phyloP scores from a whole-genome alignment of 495 filamentous ascomycete species.

The Aspergillus saccharolyticus region DNA sequence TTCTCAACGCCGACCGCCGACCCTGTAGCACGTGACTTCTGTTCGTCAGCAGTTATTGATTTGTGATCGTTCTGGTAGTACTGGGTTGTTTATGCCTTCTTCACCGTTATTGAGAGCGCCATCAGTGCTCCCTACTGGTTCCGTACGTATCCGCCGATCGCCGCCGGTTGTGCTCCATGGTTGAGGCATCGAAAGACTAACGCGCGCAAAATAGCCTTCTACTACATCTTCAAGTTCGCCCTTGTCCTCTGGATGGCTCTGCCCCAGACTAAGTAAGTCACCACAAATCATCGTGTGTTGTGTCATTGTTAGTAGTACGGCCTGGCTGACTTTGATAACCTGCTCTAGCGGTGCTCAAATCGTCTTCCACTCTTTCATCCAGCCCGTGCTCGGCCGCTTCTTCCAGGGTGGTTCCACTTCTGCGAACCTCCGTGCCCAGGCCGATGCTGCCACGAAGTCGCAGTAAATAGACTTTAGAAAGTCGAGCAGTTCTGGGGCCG shows the following conservation, averaged over 20 bases:
- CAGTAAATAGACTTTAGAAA: conserved; percentile 26
- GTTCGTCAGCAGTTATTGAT: conserved; percentile 13
- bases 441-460: conserved; percentile 63
- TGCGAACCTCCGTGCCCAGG: conserved; percentile 84
- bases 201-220: conserved; percentile 61
- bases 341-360: conserved; percentile 81
- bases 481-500: background rate
- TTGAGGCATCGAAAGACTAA: conserved; percentile 10
- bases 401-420: conserved; percentile 76
- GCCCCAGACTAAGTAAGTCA: conserved; percentile 79
- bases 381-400: conserved; percentile 86
- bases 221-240: conserved; percentile 99
- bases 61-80: conserved; percentile 53
- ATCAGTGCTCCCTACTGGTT: conserved; percentile 98
- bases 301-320: background rate
- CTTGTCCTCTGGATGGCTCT: conserved; percentile 96
- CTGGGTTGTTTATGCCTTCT: conserved; percentile 93
- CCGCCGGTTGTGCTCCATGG: background rate
- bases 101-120: conserved; percentile 89
- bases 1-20: background rate
- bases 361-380: conserved; percentile 93
- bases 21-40: conserved; percentile 13
- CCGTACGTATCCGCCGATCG: conserved; percentile 48
- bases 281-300: background rate
- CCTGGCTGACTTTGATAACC: conserved; percentile 13